phyloP scores from a whole-genome alignment of 345 rosid genomes.

The Rhodamnia argentea region DNA sequence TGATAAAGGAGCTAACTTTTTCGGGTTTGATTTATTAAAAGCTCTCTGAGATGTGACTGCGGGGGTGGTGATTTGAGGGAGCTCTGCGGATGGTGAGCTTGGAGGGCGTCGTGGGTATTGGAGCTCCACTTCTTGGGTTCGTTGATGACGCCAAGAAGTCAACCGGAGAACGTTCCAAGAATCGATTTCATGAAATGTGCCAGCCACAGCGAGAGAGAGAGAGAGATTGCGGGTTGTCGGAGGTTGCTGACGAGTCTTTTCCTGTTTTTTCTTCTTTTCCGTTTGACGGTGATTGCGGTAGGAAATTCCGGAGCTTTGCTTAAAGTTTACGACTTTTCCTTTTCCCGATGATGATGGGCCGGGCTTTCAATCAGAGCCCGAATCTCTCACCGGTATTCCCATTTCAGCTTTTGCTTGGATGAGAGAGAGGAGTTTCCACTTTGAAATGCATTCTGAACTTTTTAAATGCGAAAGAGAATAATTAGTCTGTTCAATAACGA shows the following conservation, averaged over 20 bases:
- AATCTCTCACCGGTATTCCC: neutral
- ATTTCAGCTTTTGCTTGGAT: neutral
- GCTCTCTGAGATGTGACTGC: neutral
- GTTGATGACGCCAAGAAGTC: neutral
- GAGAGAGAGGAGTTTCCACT: too few relatives aligned
- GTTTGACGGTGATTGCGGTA: neutral
- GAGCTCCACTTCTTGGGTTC: neutral
- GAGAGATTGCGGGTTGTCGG: neutral
- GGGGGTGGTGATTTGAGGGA: neutral
- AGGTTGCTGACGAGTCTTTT: neutral
- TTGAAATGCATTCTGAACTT: too few relatives aligned
- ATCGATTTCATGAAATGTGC: neutral
- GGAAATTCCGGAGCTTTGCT: neutral
- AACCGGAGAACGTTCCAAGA: neutral
- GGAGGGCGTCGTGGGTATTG: neutral
- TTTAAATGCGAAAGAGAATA: too few relatives aligned
- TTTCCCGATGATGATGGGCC: neutral
- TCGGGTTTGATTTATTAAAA: neutral
- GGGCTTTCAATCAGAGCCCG: neutral
- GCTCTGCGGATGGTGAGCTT: neutral
- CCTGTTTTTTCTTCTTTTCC: too few relatives aligned
- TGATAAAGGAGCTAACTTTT: neutral
- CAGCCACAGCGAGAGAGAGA: neutral
- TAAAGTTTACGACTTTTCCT: neutral
- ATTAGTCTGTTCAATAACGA: too few relatives aligned